Conservation (phyloP, 2,329 filamentous ascomycete genomes). For the Trichoderma guizhouense region DNA sequence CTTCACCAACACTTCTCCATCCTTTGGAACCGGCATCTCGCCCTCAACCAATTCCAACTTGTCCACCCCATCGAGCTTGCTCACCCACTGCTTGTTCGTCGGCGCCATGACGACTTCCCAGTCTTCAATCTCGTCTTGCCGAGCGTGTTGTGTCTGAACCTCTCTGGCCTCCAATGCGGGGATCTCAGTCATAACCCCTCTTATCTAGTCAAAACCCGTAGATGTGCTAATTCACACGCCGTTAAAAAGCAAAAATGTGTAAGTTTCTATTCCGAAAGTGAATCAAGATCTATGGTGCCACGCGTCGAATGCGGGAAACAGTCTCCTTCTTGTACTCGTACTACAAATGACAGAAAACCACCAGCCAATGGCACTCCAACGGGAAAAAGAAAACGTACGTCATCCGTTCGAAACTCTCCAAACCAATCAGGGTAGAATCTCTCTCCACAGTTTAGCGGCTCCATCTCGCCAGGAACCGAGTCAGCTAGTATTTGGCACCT, state of each 20-base stretch:
- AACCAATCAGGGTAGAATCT: background rate
- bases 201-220: background rate
- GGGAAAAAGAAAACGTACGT: background rate
- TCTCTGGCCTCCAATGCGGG: background rate
- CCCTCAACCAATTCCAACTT: conserved; percentile 45
- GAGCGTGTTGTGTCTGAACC: background rate
- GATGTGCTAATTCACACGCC: background rate
- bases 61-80: conserved; percentile 53
- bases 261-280: background rate
- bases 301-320: background rate
- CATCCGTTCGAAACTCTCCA: background rate
- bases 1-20: conserved; percentile 51
- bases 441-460: background rate
- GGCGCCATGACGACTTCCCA: conserved; percentile 4
- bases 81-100: conserved; percentile 50
- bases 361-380: background rate
- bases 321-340: background rate
- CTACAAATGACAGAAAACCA: background rate
- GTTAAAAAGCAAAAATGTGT: background rate
- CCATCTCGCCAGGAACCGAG: background rate
- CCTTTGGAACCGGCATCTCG: conserved; percentile 45
- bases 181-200: background rate
- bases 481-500: background rate
- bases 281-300: background rate
- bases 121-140: background rate